Evolutionary conservation across 495 filamentous ascomycete species (phyloP).

Genomic region (Aspergillus indologenus): DNA sequence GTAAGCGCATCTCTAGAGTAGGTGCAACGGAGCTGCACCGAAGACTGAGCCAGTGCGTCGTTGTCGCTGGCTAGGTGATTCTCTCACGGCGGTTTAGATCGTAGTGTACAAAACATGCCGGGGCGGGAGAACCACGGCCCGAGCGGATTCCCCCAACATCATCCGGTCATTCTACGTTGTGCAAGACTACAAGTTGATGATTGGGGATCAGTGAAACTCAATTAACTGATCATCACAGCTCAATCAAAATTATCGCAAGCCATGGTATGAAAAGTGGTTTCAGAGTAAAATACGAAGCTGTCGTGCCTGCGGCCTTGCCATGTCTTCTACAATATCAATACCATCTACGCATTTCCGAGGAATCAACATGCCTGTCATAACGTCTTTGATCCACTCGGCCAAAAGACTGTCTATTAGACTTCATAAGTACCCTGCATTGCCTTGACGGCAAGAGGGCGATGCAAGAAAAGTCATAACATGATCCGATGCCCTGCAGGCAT

Average conservation of each 20-base stretch:
- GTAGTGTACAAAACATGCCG: background rate
- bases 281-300: too few species aligned
- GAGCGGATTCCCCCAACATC: background rate
- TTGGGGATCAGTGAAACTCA: background rate
- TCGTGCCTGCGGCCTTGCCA: background rate
- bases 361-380: background rate
- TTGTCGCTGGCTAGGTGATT: background rate
- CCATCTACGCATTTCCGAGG: background rate
- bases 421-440: constrained; percentile 3
- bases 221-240: background rate
- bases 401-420: constrained; percentile 10
- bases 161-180: too few species aligned
- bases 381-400: background rate
- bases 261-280: background rate
- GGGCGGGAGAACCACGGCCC: constrained; percentile 6
- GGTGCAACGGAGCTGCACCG: background rate
- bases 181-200: too few species aligned
- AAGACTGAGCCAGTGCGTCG: background rate
- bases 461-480: constrained; percentile 13
- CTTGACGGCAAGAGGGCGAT: constrained; percentile 5
- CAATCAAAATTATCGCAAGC: too few species aligned
- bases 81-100: background rate
- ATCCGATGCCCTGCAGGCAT: constrained; percentile 14
- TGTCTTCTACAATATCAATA: background rate
- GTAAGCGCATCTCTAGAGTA: constrained; percentile 36